Percentiles rank a stretch among this genome's conserved stretches.
phyloP scores from a whole-genome alignment of 2,329 filamentous ascomycete species.

The Talaromyces verruculosus region DNA sequence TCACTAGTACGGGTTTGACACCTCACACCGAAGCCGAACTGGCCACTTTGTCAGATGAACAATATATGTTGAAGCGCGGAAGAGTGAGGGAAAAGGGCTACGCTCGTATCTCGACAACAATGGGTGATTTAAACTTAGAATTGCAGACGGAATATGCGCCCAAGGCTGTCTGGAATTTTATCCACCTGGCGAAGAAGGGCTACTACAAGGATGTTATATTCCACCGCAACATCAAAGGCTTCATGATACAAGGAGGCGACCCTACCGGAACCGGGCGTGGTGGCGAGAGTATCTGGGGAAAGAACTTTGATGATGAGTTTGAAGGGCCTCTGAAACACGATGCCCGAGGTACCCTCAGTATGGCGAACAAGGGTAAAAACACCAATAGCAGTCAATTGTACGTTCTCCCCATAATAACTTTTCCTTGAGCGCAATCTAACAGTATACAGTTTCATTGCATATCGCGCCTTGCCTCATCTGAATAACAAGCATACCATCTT shows the following conservation, averaged over 20 bases:
- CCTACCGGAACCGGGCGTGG: slow-evolving; percentile 88
- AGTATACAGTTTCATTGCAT: slow-evolving; percentile 72
- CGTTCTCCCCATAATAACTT: slow-evolving; percentile 26
- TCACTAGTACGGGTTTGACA: slow-evolving; percentile 91
- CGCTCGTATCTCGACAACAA: slow-evolving; percentile 80
- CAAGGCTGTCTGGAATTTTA: slow-evolving; percentile 95
- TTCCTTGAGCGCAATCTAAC: background rate
- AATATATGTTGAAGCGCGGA: slow-evolving; percentile 91
- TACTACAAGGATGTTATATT: slow-evolving; percentile 85
- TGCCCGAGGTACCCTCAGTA: slow-evolving; percentile 74
- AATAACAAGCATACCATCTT: slow-evolving; percentile 98
- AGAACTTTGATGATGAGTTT: slow-evolving; percentile 91
- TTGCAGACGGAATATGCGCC: slow-evolving; percentile 88
- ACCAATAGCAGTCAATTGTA: slow-evolving; percentile 89
- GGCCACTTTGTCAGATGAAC: slow-evolving; percentile 85
- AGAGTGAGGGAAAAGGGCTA: slow-evolving; percentile 89
- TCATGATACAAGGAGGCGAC: slow-evolving; percentile 98
- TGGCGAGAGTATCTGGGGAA: slow-evolving; percentile 89
- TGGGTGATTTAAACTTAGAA: slow-evolving; percentile 83
- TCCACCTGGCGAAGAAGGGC: slow-evolving; percentile 79
- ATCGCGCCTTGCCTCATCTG: slow-evolving; percentile 78
- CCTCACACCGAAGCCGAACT: slow-evolving; percentile 86
- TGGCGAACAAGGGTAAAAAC: slow-evolving; percentile 99
- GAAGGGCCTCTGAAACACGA: slow-evolving; percentile 87
- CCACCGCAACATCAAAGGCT: slow-evolving; percentile 90